Evolutionary conservation across 2,329 filamentous ascomycete species (phyloP).

Genomic region (Colletotrichum acutatum): DNA sequence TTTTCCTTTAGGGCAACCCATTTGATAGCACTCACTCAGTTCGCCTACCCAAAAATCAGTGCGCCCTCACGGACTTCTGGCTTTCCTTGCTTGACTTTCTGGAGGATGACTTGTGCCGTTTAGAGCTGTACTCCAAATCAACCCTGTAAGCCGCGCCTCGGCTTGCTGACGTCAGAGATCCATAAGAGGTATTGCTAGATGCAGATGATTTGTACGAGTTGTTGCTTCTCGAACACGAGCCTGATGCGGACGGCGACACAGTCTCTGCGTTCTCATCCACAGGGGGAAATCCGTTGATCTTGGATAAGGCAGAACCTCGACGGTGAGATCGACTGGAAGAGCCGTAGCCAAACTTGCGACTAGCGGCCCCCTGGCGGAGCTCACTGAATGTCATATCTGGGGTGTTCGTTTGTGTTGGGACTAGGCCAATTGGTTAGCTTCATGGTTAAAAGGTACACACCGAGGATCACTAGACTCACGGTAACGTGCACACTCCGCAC

Average conservation of each 20-base stretch:
- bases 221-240: slow-evolving; percentile 34
- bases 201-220: slow-evolving; percentile 20
- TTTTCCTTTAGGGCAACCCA: background rate
- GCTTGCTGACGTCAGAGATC: slow-evolving; percentile 30
- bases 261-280: slow-evolving; percentile 13
- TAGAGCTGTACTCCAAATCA: slow-evolving; percentile 44
- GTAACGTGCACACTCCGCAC: slow-evolving; percentile 57
- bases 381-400: slow-evolving; percentile 51
- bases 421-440: slow-evolving; percentile 38
- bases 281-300: slow-evolving; percentile 9
- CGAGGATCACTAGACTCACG: slow-evolving; percentile 45
- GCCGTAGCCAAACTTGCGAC: slow-evolving; percentile 49
- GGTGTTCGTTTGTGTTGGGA: slow-evolving; percentile 44
- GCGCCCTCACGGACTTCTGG: slow-evolving; percentile 12
- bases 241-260: background rate
- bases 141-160: slow-evolving; percentile 40
- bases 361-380: slow-evolving; percentile 48
- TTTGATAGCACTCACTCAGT: background rate
- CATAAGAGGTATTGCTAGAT: slow-evolving; percentile 9
- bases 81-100: slow-evolving; percentile 17
- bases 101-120: slow-evolving; percentile 30
- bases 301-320: slow-evolving; percentile 40
- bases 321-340: slow-evolving; percentile 44
- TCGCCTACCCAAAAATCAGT: background rate
- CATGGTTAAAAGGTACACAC: background rate